phyloP scores from a whole-genome alignment of 176 grass and related monocot genomes.

The Zoysia japonica region DNA sequence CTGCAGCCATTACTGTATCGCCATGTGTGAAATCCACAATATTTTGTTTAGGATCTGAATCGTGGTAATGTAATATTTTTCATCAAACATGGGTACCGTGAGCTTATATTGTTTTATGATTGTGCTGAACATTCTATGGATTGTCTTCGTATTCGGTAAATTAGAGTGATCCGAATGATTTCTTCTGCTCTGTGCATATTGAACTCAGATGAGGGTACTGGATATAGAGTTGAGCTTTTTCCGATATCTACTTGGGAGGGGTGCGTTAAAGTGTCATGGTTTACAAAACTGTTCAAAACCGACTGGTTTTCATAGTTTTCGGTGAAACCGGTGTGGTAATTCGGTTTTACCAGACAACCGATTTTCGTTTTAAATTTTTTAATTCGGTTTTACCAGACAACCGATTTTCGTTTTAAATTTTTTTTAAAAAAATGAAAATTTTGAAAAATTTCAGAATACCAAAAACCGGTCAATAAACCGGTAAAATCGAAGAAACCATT shows the following conservation, averaged over 20 bases:
- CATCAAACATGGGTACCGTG: neutral
- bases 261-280: neutral
- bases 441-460: too few species aligned
- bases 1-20: slow-evolving; percentile 12
- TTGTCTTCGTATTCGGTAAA: neutral
- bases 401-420: too few species aligned
- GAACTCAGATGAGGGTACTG: neutral
- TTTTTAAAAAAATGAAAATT: too few species aligned
- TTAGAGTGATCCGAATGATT: neutral
- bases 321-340: too few species aligned
- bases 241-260: neutral
- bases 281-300: neutral
- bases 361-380: too few species aligned
- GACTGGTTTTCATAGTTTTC: too few species aligned
- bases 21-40: neutral
- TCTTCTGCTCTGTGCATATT: neutral
- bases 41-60: slow-evolving; percentile 6
- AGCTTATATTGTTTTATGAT: neutral
- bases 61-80: slow-evolving; percentile 6
- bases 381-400: too few species aligned
- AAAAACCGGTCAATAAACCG: too few species aligned
- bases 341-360: too few species aligned
- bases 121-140: neutral
- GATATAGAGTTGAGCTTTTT: neutral
- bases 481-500: too few species aligned